Conservation (phyloP, 768 basidiomycete genomes). For the Boletus reticulatus region DNA sequence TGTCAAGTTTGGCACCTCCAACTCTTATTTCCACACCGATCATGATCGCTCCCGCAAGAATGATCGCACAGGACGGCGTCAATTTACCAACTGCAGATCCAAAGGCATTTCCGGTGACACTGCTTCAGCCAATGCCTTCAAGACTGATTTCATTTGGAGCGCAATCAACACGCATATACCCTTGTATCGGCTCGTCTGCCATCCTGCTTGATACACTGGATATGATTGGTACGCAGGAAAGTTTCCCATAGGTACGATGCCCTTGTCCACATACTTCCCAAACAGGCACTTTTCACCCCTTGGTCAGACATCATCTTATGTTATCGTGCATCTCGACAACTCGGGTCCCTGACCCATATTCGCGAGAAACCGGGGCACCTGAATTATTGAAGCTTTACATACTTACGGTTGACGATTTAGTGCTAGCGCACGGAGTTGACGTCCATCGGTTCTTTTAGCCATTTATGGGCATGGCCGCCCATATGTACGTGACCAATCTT, state of each 20-base stretch:
- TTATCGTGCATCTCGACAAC: slow-evolving; percentile 3
- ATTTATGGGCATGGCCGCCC: background rate
- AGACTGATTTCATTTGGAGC: background rate
- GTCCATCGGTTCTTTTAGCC: background rate
- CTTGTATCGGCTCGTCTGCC: background rate
- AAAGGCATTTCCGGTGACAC: slow-evolving; percentile 1
- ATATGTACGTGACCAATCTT: slow-evolving; percentile 5
- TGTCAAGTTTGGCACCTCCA: slow-evolving; percentile 1
- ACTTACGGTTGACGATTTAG: background rate
- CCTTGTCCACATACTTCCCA: background rate
- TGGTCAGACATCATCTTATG: slow-evolving; percentile 13
- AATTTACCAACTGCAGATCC: slow-evolving; percentile 15
- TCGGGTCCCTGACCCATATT: slow-evolving; percentile 5
- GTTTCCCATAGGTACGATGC: background rate
- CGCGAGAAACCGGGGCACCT: background rate
- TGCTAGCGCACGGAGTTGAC: background rate
- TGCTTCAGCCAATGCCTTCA: background rate
- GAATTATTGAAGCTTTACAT: background rate
- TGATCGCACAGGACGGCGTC: slow-evolving; percentile 8
- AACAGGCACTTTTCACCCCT: background rate
- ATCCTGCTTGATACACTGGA: background rate
- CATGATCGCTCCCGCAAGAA: slow-evolving; percentile 15
- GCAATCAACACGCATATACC: background rate
- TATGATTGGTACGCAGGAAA: background rate
- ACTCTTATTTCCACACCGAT: slow-evolving; percentile 15